These are phyloP conservation scores for Purpureocillium takamizusanense DNA, from an alignment of 2,329 filamentous ascomycete genomes.

Conservation along the genomic window DNA sequence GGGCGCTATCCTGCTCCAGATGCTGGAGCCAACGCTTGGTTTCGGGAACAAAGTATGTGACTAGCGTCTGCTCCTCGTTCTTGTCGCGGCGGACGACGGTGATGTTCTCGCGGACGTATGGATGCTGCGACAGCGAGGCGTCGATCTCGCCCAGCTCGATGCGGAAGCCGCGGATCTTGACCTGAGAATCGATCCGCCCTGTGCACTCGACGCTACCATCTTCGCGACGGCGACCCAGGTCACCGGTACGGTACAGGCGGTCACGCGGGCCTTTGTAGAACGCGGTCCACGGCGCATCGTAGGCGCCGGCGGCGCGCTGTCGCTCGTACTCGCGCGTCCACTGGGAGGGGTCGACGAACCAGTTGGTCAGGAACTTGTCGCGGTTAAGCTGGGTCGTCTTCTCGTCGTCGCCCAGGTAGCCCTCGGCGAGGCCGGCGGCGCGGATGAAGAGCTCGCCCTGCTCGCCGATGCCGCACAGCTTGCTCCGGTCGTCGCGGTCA, in stretches of 20 bases:
- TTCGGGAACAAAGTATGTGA: slow-evolving; percentile 84
- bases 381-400: too few species aligned
- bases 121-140: slow-evolving; percentile 60
- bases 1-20: slow-evolving; percentile 42
- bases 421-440: slow-evolving; percentile 75
- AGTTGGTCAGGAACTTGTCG: slow-evolving; percentile 74
- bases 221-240: slow-evolving; percentile 68
- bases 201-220: slow-evolving; percentile 66
- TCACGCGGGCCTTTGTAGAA: slow-evolving; percentile 78
- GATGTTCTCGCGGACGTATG: slow-evolving; percentile 72
- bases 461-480: slow-evolving; percentile 71
- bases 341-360: slow-evolving; percentile 68
- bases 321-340: slow-evolving; percentile 52
- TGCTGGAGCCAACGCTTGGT: slow-evolving; percentile 53
- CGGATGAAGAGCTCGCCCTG: slow-evolving; percentile 78
- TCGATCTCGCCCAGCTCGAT: slow-evolving; percentile 95
- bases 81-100: slow-evolving; percentile 56
- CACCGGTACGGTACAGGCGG: slow-evolving; percentile 78
- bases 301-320: too few species aligned
- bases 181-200: slow-evolving; percentile 77
- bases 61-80: slow-evolving; percentile 65
- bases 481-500: slow-evolving; percentile 54
- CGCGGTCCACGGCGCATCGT: too few species aligned
- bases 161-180: slow-evolving; percentile 93
- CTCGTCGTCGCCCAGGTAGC: slow-evolving; percentile 54